These are phyloP conservation scores for Tulasnella sp. DNA, from an alignment of 768 basidiomycete genomes.

Conservation along the genomic window DNA sequence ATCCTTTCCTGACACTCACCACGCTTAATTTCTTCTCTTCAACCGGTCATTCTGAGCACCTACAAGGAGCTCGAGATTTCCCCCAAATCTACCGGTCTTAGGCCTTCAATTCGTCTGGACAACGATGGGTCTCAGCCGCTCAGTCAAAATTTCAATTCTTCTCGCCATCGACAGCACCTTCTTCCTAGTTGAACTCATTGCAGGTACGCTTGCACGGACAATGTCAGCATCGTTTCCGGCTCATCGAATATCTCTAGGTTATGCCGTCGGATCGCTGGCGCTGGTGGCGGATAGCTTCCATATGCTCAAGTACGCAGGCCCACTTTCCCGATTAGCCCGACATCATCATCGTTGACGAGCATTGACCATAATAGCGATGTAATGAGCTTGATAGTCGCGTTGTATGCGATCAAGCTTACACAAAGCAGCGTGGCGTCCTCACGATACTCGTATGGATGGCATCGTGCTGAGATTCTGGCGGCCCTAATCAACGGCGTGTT, in stretches of 20 bases:
- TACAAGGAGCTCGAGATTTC: background rate
- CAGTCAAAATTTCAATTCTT: conserved; percentile 61
- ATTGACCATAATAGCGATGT: conserved; percentile 61
- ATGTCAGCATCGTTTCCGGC: conserved; percentile 11
- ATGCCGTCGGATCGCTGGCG: conserved; percentile 91
- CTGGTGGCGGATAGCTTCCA: conserved; percentile 96
- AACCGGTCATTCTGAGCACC: background rate
- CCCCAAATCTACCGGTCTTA: background rate
- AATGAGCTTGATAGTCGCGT: conserved; percentile 85
- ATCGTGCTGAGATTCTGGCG: conserved; percentile 91
- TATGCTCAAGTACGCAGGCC: conserved; percentile 78
- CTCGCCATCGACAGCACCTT: conserved; percentile 76
- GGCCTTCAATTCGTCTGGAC: background rate
- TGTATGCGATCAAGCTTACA: conserved; percentile 89
- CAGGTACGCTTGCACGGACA: conserved; percentile 1
- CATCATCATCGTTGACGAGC: conserved; percentile 8
- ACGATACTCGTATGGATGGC: conserved; percentile 97
- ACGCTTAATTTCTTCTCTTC: background rate
- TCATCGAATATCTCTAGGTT: conserved; percentile 40
- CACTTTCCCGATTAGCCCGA: background rate
- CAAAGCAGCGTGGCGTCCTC: conserved; percentile 44
- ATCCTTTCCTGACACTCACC: background rate
- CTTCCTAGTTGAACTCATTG: conserved; percentile 70
- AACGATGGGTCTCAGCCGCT: conserved; percentile 43
- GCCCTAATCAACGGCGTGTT: conserved; percentile 96